Base-by-base conservation (phyloP, 495 filamentous ascomycete genomes). In the Evernia prunastri region DNA sequence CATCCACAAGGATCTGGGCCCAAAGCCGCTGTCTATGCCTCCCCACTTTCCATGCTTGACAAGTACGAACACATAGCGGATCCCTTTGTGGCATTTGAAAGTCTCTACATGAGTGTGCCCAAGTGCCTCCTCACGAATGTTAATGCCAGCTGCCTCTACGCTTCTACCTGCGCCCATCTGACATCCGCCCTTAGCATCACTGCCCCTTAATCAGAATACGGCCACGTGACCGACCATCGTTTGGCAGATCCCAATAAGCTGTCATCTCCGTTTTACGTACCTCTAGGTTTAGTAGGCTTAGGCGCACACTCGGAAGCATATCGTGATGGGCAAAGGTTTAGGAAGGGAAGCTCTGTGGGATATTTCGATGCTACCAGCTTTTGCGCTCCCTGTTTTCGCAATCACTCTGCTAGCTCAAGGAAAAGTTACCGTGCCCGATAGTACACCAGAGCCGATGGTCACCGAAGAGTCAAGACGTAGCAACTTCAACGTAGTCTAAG, bases 41-140 rank as follows among this genome's bases (percentile, higher is more conserved):
- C 94, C 0, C 84, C 90, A 0, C 86, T 91, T 37, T 80, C 97
- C 8, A 80, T 96, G 7, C 87, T 86, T 20, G 86, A 90, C 23
- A 91, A 96, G 70, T 91, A 87, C 71, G 86, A 90, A 66, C 79
- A 89, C 70, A 81, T 91, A 59, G 79, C 88, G 1, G 71, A 79
- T 49, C 75, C 82, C 10, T 84, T 96, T 57, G 74, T 73, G 13
- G 77, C 74, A 0, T 91, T 96, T 63, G 91, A 96, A 75, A 91
- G 87, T 70, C 96, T 94, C 79, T 84, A 96, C 71, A 85, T 90
- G 78, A 98, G 97, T 76, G 88, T 97, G 88, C 94, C 97, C 79
- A 98, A 98, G 78, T 97, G 94, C 92, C 80, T 97, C 43, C 82
- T 97, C 18, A 90, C 90, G 49, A 96, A 96, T 76, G 97, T 98